Conservation (phyloP, 345 rosid species). For the Citrus sinensis region DVS_A1.0 CM039166.1:25339501-25340000, state of each 20-base stretch:
- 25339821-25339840: constrained; percentile 97
- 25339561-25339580: constrained; percentile 93
- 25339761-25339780: constrained; percentile 83
- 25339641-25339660: constrained; percentile 97
- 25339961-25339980: constrained; percentile 96
- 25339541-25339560: constrained; percentile 74
- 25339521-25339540: constrained; percentile 99
- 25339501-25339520: constrained; percentile 89
- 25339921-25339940: constrained; percentile 93
- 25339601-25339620: constrained; percentile 98
- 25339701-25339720: constrained; percentile 6
- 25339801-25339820: constrained; percentile 95
- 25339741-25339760: constrained; percentile 66
- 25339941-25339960: constrained; percentile 89
- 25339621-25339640: constrained; percentile 92
- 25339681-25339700: not conserved
- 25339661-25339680: constrained; percentile 50
- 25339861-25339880: constrained; percentile 92
- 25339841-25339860: constrained; percentile 92
- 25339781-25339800: constrained; percentile 80
- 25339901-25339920: constrained; percentile 92
- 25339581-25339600: constrained; percentile 98
- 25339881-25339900: constrained; percentile 85
- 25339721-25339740: constrained; percentile 10
- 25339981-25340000: not conserved